phyloP scores from a whole-genome alignment of 768 basidiomycete genomes.

The Leucocoprinus leucothites region DNA sequence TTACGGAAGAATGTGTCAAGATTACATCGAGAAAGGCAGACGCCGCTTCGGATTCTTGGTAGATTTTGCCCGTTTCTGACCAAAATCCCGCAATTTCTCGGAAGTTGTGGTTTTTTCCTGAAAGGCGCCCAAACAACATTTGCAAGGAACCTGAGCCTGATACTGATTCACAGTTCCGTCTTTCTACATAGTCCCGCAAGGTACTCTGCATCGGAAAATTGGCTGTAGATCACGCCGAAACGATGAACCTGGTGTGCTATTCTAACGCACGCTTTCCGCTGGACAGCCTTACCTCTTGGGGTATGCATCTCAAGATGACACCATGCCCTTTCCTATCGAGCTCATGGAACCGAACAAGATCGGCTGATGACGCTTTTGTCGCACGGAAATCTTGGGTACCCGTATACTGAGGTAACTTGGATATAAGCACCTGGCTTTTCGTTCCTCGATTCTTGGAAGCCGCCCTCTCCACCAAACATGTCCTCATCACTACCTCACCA shows the following conservation, averaged over 20 bases:
- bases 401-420: not conserved
- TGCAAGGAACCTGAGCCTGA: not conserved
- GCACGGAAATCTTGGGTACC: conserved; percentile 1
- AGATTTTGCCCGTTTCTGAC: conserved; percentile 1
- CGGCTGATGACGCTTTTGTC: conserved; percentile 2
- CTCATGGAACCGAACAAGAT: conserved; percentile 4
- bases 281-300: conserved; percentile 32
- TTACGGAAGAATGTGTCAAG: conserved; percentile 16
- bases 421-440: conserved; percentile 6
- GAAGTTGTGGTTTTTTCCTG: not conserved
- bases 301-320: conserved; percentile 8
- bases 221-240: conserved; percentile 26
- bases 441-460: not conserved
- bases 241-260: conserved; percentile 15
- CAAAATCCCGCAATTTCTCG: not conserved
- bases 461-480: not conserved
- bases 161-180: not conserved
- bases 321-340: conserved; percentile 2
- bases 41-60: conserved; percentile 24
- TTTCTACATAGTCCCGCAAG: conserved; percentile 7
- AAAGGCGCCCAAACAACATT: not conserved
- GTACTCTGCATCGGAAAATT: conserved; percentile 19
- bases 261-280: conserved; percentile 23
- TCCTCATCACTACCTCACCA: not conserved
- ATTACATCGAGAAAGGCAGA: conserved; percentile 17